Conservation (phyloP, 129 eudicot species). For the Oenanthe sinensis region DNA sequence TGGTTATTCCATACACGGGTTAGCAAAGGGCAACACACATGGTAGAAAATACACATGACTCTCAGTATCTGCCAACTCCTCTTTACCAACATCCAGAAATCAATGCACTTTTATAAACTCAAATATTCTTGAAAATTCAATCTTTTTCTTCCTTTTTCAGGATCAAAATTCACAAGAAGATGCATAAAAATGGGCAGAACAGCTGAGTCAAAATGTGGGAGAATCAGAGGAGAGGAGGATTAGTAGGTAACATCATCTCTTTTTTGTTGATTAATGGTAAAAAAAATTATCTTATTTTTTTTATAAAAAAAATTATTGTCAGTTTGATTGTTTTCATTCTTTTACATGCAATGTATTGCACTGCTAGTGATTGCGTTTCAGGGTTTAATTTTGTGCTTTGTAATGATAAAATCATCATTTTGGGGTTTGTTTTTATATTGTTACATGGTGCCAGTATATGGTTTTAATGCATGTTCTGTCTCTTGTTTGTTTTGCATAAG, state of each 20-base stretch:
- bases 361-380: background rate
- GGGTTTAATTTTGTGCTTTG: background rate
- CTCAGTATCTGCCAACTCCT: constrained; percentile 2
- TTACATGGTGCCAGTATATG: background rate
- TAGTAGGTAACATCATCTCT: background rate
- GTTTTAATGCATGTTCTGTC: background rate
- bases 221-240: background rate
- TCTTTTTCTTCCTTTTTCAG: constrained; percentile 4
- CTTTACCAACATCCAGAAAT: background rate
- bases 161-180: background rate
- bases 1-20: background rate
- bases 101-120: background rate
- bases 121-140: background rate
- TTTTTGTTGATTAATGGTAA: background rate
- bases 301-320: background rate
- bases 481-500: background rate
- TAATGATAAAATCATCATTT: background rate
- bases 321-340: background rate
- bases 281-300: background rate
- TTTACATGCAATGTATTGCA: background rate
- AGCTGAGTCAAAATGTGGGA: background rate
- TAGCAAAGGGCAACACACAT: background rate
- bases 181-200: background rate
- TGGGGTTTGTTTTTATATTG: background rate
- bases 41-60: background rate